Evolutionary conservation across 2,329 filamentous ascomycete genomes (phyloP), one percentile per base, ranked within the genome.

Genomic region (Allantophomopsis lycopodina): DNA sequence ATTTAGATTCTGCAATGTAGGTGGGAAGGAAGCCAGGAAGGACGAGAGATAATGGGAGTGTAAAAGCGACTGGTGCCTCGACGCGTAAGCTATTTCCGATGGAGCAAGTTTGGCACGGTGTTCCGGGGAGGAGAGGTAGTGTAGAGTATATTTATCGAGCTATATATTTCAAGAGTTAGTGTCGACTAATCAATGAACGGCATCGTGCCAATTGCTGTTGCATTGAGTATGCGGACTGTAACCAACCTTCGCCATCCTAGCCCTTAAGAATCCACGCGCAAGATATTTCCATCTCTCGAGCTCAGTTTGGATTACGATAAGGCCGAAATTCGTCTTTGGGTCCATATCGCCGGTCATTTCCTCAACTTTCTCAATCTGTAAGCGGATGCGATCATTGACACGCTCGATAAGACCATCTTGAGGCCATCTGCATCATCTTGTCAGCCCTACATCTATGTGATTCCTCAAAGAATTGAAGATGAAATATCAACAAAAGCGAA

Each of bases 301-400:
- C 63, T 98, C 91, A 6, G 93, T 96, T 65, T 98, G 91, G 40
- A 95, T 79, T 45, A 98, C 82, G 37, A 95, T 94, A 54, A 96
- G 78, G 44, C 78, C 77, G 58, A 98, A 94, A 58, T 94, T 96
- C 47, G 84, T 80, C 59, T 83, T 87, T 36, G 88, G 83, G 53
- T 94, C 87, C 76, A 88, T 82, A 54, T 83, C 79, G 45, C 82
- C 83, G 11, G 83, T 89, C 69, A 88, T 73, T 43, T 79, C 73
- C 62, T 84, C 80, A 46, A 85, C 75, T 49, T 68, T 71, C 58
- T 79, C 72, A 52, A 83, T 83, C 64, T 84, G 80, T 36, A 63
- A 61, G 49, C 77, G 75, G 46, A 86, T 75, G 43, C 79, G 72
- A 44, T 76, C 73, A 61, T 87, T 82, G 51, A 91, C 74, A 46